Percentiles rank a stretch among this genome's conserved stretches.
phyloP scores from a whole-genome alignment of 495 filamentous ascomycete species.

The Cudoniella acicularis region DNA sequence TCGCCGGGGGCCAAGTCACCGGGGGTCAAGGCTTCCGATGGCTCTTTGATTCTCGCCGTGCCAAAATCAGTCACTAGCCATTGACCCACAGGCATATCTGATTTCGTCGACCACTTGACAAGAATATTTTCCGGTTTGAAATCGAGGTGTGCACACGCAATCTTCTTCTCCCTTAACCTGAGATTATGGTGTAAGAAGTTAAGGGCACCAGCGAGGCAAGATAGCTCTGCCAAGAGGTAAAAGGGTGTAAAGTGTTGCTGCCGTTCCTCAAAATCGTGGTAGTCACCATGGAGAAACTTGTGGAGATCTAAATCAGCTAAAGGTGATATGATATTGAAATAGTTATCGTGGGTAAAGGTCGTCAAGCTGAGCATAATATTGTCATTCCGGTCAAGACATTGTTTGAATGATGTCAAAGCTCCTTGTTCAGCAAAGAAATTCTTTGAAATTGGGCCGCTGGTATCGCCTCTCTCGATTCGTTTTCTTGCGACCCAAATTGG shows the following conservation, averaged over 20 bases:
- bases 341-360: constrained; percentile 3
- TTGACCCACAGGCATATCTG: background rate
- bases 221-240: background rate
- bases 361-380: constrained; percentile 12
- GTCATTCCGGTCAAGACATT: background rate
- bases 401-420: constrained; percentile 3
- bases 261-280: background rate
- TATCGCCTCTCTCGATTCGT: background rate
- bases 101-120: constrained; percentile 1
- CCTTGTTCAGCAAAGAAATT: background rate
- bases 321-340: constrained; percentile 12
- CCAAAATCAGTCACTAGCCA: constrained; percentile 15
- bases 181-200: constrained; percentile 4
- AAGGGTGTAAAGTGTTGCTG: background rate
- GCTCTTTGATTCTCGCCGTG: constrained; percentile 7
- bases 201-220: constrained; percentile 6
- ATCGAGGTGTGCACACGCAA: constrained; percentile 11
- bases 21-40: background rate
- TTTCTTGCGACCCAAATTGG: constrained; percentile 6
- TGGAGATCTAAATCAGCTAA: constrained; percentile 10
- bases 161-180: background rate
- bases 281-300: constrained; percentile 4
- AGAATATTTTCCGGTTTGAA: constrained; percentile 15
- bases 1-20: background rate
- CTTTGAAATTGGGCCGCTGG: background rate